Base-by-base conservation (phyloP, 352 stramenopile genomes). In the Pythium diclinum region DNA sequence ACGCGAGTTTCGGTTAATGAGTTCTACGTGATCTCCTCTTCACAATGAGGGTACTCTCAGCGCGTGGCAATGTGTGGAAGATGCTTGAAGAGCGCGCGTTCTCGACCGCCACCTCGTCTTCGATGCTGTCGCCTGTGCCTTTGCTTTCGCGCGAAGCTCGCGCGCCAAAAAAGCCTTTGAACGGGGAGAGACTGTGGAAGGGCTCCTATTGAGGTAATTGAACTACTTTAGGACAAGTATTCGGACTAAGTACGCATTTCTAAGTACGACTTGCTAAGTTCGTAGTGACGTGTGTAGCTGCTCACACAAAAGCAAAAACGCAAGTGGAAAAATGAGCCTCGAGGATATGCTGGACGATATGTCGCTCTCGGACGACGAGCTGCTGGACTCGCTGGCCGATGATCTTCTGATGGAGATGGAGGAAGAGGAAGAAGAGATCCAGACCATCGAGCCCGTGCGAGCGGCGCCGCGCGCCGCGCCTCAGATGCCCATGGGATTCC, bases 301-400 rank as follows among this genome's bases (percentile, higher is more conserved):
- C 6, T 30, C n/a, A 52, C n/a, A 52, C 48, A 38, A 4, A 11
- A 14, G 3, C 42, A 51, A 51, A 23, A 8, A 4, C 6, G 5
- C 17, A 30, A 30, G 44, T 6, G 28, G 10, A 8, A 71, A 13
- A 19, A 87, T 87, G 78, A 86, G 76, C 76, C 73, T 82, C 69
- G 76, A 85, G 60, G 79, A 92, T 68, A 88, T 94, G 46, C 68
- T 94, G 34, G 85, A 94, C 73, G 65, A 75, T 58, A 91, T 92
- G 83, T 91, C 83, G 62, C 77, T 94, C 54, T 94, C 85, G 72
- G 85, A 94, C 76, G 85, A 94, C 75, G 85, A 94, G 59, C 77
- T 94, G 72, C 74, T 94, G 33, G 83, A 94, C 71, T 82, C 63
- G 52, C 74, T 94, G 53, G 84, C 84, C 49, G 83, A 92, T 68